A percentile compares a stretch with the other conserved stretches of the same genome.
Conservation (phyloP, 2,329 filamentous ascomycete species). For the Botrytis cinerea region DNA sequence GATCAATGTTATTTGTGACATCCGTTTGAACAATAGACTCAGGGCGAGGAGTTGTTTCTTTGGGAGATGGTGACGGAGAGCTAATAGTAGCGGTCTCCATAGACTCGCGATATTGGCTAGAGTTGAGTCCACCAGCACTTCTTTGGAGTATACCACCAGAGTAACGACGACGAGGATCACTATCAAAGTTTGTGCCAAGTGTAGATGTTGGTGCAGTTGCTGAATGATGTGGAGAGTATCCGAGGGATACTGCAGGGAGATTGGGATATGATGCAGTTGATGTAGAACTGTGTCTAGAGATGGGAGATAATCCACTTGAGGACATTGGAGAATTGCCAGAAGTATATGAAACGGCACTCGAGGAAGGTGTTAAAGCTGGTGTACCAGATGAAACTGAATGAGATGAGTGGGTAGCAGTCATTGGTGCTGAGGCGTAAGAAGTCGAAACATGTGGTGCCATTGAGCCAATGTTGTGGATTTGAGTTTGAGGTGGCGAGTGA, state of each 20-base stretch:
- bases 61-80: conserved; percentile 37
- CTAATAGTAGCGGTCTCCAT: conserved; percentile 38
- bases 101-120: conserved; percentile 17
- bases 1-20: conserved; percentile 40
- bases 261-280: conserved; percentile 69
- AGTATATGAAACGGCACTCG: conserved; percentile 73
- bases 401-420: conserved; percentile 63
- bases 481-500: conserved; percentile 52
- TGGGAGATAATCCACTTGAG: conserved; percentile 67
- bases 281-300: conserved; percentile 61
- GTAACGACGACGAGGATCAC: conserved; percentile 64
- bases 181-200: conserved; percentile 67
- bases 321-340: conserved; percentile 75
- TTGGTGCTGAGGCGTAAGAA: conserved; percentile 54
- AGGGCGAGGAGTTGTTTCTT: conserved; percentile 37
- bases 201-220: conserved; percentile 67
- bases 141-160: conserved; percentile 68
- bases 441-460: conserved; percentile 42
- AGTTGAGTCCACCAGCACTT: conserved; percentile 44
- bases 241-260: conserved; percentile 69
- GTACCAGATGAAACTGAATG: conserved; percentile 56
- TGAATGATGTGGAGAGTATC: conserved; percentile 63
- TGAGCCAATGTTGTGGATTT: conserved; percentile 34
- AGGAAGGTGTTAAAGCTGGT: conserved; percentile 74
- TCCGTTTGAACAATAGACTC: conserved; percentile 47